Evolutionary conservation across 306 rosid genomes (phyloP).

Genomic region (Quercus agrifolia): DNA sequence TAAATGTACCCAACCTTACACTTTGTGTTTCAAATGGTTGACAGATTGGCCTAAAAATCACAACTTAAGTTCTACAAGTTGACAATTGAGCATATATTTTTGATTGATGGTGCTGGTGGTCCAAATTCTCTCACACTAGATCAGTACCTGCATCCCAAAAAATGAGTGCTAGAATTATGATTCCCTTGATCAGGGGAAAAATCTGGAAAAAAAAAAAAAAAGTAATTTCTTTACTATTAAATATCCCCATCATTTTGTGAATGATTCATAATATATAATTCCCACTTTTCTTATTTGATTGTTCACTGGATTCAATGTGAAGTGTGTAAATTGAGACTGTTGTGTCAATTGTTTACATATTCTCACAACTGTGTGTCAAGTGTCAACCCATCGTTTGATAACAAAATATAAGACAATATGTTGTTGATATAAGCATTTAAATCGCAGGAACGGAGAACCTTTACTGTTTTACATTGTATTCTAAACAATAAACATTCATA

Average conservation of each 20-base stretch:
- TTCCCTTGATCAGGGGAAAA: background rate
- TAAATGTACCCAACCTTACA: background rate
- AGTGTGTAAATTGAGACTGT: constrained; percentile 14
- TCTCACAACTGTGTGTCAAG: background rate
- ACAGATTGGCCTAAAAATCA: constrained; percentile 82
- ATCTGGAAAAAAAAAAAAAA: background rate
- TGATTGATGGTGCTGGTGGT: constrained; percentile 81
- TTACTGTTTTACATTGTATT: no score
- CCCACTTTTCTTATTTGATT: background rate
- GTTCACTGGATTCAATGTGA: background rate
- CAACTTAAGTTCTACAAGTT: constrained; percentile 63
- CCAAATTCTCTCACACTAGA: constrained; percentile 70
- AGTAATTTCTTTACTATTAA: background rate
- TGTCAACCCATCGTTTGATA: no score
- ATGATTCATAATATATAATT: background rate
- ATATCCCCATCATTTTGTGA: constrained; percentile 22
- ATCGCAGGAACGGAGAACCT: no score
- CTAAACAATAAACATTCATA: no score
- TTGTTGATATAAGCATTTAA: no score
- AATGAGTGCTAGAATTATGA: constrained; percentile 28
- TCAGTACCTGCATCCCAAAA: constrained; percentile 50
- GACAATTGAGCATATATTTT: constrained; percentile 62
- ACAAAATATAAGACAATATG: no score
- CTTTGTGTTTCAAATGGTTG: background rate
- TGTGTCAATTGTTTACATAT: background rate